Conservation (phyloP, 768 basidiomycete genomes). For the Amanita rubescens region DNA sequence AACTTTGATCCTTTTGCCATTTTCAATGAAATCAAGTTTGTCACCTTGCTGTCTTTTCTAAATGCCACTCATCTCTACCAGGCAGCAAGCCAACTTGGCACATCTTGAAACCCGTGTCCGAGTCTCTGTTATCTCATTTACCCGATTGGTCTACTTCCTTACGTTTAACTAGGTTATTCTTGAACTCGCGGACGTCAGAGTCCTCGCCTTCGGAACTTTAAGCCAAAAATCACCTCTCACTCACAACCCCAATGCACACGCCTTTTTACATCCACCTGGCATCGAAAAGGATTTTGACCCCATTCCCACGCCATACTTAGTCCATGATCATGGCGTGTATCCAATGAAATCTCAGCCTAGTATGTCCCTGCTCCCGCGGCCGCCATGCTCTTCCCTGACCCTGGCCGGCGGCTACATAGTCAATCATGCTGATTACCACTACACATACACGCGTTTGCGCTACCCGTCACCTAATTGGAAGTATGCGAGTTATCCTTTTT, state of each 20-base stretch:
- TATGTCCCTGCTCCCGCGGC: conserved; percentile 13
- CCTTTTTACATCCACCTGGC: conserved; percentile 64
- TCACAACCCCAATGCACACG: conserved; percentile 61
- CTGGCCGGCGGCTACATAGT: too few species aligned
- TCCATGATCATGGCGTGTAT: conserved; percentile 40
- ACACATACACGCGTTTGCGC: conserved; percentile 36
- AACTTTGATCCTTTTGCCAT: conserved; percentile 56
- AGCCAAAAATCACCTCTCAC: conserved; percentile 47
- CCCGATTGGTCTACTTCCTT: conserved; percentile 1
- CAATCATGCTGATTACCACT: conserved; percentile 22
- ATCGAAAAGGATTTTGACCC: conserved; percentile 28
- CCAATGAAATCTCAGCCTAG: conserved; percentile 25
- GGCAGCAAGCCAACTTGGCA: conserved; percentile 60
- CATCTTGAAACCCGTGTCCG: conserved; percentile 61
- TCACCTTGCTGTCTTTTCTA: conserved; percentile 5
- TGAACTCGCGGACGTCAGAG: conserved; percentile 62
- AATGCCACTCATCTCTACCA: conserved; percentile 17
- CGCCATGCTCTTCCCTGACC: neutral
- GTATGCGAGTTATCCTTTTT: conserved; percentile 64
- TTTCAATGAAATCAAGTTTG: conserved; percentile 75
- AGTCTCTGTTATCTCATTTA: conserved; percentile 32
- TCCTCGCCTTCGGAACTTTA: conserved; percentile 64
- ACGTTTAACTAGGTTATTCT: conserved; percentile 46
- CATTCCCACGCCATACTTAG: conserved; percentile 3
- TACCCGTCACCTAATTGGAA: conserved; percentile 50